Evolutionary conservation across 2,329 filamentous ascomycete species (phyloP), one percentile per base, ranked within the genome.

Genomic region (Colletotrichum sp.): DNA sequence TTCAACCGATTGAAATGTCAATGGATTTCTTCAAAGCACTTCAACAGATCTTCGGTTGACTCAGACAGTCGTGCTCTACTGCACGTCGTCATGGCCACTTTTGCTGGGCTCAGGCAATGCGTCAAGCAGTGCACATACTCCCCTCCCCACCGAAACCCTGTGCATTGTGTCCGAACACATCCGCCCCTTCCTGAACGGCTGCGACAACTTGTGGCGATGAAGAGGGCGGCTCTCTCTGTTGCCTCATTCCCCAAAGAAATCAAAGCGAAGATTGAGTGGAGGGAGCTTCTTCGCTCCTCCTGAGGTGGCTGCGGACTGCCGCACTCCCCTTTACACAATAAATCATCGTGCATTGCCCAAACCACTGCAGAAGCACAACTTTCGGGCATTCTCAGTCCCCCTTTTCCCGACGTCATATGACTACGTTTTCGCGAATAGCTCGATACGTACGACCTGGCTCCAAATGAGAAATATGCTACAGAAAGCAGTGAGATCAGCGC

Each of bases 301-400:
- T 21, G 8, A 8, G 2, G 49, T 55, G 49, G 8, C 49, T n/a
- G 16, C 49, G 49, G 49, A 55, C 8, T 55, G 16, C 49, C 49
- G 16, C 49, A 55, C 5, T 55, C 49, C 49, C 49, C n/a, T 24
- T 55, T 55, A n/a, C 49, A 6, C 49, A 24, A 21, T 0, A n/a
- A 55, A 55, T 55, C 49, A 21, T 55, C 8, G n/a, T 55, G 49
- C 49, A 55, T n/a, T 55, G 49, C 49, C 49, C 49, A 52, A 52
- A 52, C 18, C 8, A 52, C 49, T 52, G 18, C 49, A 52, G 15
- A 52, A n/a, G 49, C 49, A 55, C 49, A 8, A 55, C 13, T 55
- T 55, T 55, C 49, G 8, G 49, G 4, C 49, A 21, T 55, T 55
- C 49, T 13, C 49, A n/a, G 49, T 55, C 18, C 3, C 5, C 3